Percentiles rank a stretch among this genome's conserved stretches.
Evolutionary conservation across 108 stramenopile genomes (phyloP).

Genomic region (Craspedostauros australis): DNA sequence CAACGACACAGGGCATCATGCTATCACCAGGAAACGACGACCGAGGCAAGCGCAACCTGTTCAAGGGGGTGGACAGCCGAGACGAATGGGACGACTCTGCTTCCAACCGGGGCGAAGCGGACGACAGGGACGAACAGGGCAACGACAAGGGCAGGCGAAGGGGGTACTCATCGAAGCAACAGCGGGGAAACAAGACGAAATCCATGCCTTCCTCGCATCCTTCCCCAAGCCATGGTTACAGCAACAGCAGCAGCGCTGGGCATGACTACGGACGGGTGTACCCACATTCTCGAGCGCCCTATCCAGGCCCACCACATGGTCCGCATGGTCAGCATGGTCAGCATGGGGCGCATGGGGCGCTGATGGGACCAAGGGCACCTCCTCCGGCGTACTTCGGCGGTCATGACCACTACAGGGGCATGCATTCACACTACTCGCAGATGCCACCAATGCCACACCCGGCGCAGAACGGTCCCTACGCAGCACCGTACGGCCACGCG

Average conservation of each 20-base stretch:
- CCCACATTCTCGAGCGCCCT: slow-evolving; percentile 9
- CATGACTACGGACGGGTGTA: too few relatives aligned
- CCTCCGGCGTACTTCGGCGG: slow-evolving; percentile 17
- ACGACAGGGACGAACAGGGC: slow-evolving; percentile 10
- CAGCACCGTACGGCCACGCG: slow-evolving; percentile 8
- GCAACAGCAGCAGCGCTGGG: slow-evolving; percentile 1
- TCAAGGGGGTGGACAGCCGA: slow-evolving; percentile 5
- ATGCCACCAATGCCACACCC: slow-evolving; percentile 30
- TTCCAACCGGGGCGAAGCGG: slow-evolving; percentile 5
- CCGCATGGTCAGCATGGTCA: slow-evolving; percentile 5
- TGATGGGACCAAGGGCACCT: slow-evolving; percentile 14
- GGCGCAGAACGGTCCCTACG: slow-evolving; percentile 7
- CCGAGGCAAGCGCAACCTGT: too few relatives aligned
- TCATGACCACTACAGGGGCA: slow-evolving; percentile 24
- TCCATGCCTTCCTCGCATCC: slow-evolving; percentile 7
- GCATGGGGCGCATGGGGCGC: neutral
- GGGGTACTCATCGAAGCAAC: slow-evolving; percentile 10
- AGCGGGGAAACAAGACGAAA: neutral
- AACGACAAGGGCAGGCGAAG: slow-evolving; percentile 10
- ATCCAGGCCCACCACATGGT: neutral
- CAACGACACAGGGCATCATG: too few relatives aligned
- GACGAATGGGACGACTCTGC: slow-evolving; percentile 5
- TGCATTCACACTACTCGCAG: slow-evolving; percentile 19
- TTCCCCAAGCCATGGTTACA: slow-evolving; percentile 13
- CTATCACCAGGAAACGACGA: too few relatives aligned